These are phyloP conservation scores for Malbranchea cinnamomea DNA, from an alignment of 2,329 filamentous ascomycete genomes.

Conservation along the genomic window DNA sequence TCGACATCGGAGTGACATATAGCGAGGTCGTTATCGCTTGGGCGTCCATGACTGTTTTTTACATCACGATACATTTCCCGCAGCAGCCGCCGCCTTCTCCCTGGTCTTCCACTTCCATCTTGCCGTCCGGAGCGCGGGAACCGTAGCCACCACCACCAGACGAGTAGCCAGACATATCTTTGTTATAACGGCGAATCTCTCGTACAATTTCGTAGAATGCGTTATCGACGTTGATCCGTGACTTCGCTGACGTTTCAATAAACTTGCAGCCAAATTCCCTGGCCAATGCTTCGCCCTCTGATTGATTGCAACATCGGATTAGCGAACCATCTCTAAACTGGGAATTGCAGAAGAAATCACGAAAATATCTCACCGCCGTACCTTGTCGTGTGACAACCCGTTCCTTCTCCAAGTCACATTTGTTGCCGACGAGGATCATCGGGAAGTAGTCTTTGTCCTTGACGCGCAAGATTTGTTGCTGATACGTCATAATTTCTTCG, in stretches of 20 bases:
- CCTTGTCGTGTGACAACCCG: slow-evolving; percentile 84
- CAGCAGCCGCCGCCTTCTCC: slow-evolving; percentile 54
- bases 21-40: no score
- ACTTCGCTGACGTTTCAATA: slow-evolving; percentile 98
- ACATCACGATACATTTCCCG: slow-evolving; percentile 78
- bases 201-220: slow-evolving; percentile 97
- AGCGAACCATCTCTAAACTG: not conserved
- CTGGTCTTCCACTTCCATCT: slow-evolving; percentile 60
- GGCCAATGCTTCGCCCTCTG: slow-evolving; percentile 82
- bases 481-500: slow-evolving; percentile 96
- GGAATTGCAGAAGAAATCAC: not conserved
- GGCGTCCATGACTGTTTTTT: slow-evolving; percentile 28
- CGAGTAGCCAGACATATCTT: slow-evolving; percentile 84
- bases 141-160: slow-evolving; percentile 49
- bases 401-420: slow-evolving; percentile 93
- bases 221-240: slow-evolving; percentile 94
- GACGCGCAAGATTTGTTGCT: slow-evolving; percentile 94
- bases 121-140: slow-evolving; percentile 42
- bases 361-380: slow-evolving; percentile 32
- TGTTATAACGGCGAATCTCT: slow-evolving; percentile 96
- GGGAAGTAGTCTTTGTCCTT: slow-evolving; percentile 99
- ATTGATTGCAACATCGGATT: slow-evolving; percentile 4
- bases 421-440: slow-evolving; percentile 98
- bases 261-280: slow-evolving; percentile 90
- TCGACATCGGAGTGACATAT: no score